Percentiles rank a stretch among this genome's conserved stretches.
phyloP scores from a whole-genome alignment of 768 basidiomycete genomes.

The Lactarius indigo region DNA sequence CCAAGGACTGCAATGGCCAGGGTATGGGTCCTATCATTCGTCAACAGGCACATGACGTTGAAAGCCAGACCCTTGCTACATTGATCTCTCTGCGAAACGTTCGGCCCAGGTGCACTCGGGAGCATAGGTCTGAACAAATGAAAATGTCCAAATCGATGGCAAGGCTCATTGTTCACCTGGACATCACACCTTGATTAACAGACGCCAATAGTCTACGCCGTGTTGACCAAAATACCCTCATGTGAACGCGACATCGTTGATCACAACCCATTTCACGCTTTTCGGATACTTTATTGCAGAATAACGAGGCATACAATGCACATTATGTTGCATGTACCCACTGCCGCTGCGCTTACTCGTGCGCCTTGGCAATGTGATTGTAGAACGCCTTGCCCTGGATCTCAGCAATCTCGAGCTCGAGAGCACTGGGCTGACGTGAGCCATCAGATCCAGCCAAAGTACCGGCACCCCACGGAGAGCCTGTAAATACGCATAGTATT shows the following conservation, averaged over 20 bases:
- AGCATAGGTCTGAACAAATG: not conserved
- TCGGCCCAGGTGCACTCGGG: too few species aligned
- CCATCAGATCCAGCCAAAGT: constrained; percentile 50
- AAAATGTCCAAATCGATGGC: not conserved
- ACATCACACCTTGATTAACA: not conserved
- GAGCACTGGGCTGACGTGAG: constrained; percentile 42
- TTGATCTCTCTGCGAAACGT: too few species aligned
- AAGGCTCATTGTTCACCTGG: not conserved
- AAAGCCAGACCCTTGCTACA: not conserved
- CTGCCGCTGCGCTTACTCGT: constrained; percentile 7
- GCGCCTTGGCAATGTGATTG: constrained; percentile 37
- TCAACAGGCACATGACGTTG: not conserved
- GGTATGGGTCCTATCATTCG: not conserved
- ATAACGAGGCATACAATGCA: not conserved
- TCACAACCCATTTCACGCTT: not conserved
- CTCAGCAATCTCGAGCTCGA: constrained; percentile 50
- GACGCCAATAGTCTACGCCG: not conserved
- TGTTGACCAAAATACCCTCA: not conserved
- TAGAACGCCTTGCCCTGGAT: constrained; percentile 55
- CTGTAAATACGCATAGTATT: constrained; percentile 33
- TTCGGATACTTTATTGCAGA: not conserved
- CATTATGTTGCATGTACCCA: not conserved
- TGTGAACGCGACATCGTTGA: not conserved
- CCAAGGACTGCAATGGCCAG: not conserved
- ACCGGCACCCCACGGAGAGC: constrained; percentile 77